A percentile compares a stretch with the other conserved stretches of the same genome.
phyloP scores from a whole-genome alignment of 2,329 filamentous ascomycete genomes.

The Trichoderma semiorbis region DNA sequence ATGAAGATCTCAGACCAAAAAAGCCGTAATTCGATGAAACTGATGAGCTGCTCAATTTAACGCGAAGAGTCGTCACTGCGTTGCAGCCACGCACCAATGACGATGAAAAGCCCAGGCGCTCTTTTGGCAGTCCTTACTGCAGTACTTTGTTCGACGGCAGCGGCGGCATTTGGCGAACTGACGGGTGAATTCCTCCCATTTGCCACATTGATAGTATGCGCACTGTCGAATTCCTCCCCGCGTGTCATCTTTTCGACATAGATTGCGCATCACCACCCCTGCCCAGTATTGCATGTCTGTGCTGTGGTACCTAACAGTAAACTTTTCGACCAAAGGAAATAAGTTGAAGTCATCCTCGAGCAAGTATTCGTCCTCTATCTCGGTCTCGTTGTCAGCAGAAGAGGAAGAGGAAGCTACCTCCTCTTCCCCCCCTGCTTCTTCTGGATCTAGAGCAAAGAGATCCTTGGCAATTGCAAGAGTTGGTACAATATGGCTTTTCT shows the following conservation, averaged over 20 bases:
- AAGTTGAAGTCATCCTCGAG: conserved; percentile 96
- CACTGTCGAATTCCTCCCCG: conserved; percentile 93
- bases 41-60: background rate
- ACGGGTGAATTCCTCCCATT: conserved; percentile 94
- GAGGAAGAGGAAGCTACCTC: conserved; percentile 42
- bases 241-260: conserved; percentile 96
- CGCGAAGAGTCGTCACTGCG: conserved; percentile 39
- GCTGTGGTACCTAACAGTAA: conserved; percentile 91
- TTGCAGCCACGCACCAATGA: conserved; percentile 89
- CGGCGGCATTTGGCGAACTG: conserved; percentile 98
- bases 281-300: conserved; percentile 99
- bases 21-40: conserved; percentile 11
- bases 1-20: conserved; percentile 31
- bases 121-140: conserved; percentile 99
- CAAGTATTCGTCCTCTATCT: conserved; percentile 80
- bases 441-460: conserved; percentile 73
- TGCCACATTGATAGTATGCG: conserved; percentile 96
- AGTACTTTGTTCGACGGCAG: conserved; percentile 96
- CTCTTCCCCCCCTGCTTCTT: conserved; percentile 55
- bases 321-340: conserved; percentile 96
- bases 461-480: conserved; percentile 87
- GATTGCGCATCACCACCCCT: conserved; percentile 96
- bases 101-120: conserved; percentile 97
- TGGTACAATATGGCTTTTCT: conserved; percentile 89
- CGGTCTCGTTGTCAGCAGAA: conserved; percentile 44